phyloP scores from a whole-genome alignment of 2,329 filamentous ascomycete species.

The Sporothrix pallida region DNA sequence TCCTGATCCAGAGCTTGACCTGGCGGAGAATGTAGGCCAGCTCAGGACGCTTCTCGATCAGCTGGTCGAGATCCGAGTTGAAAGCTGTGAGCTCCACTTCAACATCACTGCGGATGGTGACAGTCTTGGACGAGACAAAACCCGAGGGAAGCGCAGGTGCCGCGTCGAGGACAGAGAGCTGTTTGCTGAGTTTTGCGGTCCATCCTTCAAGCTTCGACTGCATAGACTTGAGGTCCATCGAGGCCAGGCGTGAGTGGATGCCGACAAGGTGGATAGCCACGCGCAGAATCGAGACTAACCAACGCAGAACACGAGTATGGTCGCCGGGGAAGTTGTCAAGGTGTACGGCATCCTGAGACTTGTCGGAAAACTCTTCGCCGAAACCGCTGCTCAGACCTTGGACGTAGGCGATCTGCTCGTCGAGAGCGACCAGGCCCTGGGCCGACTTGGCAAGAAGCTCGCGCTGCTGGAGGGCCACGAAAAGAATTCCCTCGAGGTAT shows the following conservation, averaged over 20 bases:
- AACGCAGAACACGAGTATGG: conserved; percentile 50
- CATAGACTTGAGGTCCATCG: conserved; percentile 53
- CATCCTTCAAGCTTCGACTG: conserved; percentile 56
- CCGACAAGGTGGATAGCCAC: conserved; percentile 66
- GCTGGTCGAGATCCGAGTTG: conserved; percentile 50
- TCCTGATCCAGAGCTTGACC: conserved; percentile 66
- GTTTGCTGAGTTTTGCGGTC: conserved; percentile 44
- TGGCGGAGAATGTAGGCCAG: conserved; percentile 70
- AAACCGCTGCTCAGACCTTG: conserved; percentile 25
- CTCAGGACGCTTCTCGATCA: conserved; percentile 58
- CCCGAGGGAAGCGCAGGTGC: conserved; percentile 58
- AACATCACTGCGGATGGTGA: conserved; percentile 46
- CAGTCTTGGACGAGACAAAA: conserved; percentile 52
- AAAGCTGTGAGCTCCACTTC: conserved; percentile 49
- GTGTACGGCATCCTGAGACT: not conserved
- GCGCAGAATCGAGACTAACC: conserved; percentile 72
- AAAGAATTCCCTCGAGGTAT: conserved; percentile 83
- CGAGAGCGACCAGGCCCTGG: conserved; percentile 20
- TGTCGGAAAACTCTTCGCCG: not conserved
- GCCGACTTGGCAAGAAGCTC: conserved; percentile 49
- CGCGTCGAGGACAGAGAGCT: conserved; percentile 36
- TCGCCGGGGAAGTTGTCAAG: conserved; percentile 37
- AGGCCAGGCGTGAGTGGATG: conserved; percentile 70
- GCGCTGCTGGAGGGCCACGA: conserved; percentile 67
- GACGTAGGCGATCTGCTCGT: conserved; percentile 34